Base-by-base conservation (phyloP, 2,329 filamentous ascomycete species). In the Aspergillus eucalypticola region DNA sequence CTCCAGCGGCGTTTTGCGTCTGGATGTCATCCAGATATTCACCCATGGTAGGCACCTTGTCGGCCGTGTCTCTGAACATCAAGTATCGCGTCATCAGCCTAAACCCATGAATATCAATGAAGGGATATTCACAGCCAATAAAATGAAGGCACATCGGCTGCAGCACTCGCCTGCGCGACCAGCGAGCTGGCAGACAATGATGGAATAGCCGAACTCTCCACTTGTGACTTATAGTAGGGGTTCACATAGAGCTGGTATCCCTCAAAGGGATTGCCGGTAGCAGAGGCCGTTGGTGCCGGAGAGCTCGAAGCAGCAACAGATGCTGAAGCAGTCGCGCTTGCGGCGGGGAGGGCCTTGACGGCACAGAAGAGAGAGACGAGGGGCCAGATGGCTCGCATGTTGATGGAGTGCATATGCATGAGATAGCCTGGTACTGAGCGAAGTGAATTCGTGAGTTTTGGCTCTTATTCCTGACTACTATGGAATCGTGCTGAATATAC, bases 191-290 rank as follows among this genome's bases (percentile, higher is more conserved):
- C 81, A 8, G 83, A 83, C 61, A 91, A 75, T 15, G 83, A 84
- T 8, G 88, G 88, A 19, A 90, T 82, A 7, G 88, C 88, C 17
- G 82, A 75, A 38, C 71, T 81, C 58, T 79, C 78, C 38, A 84
- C 78, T 64, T 84, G 82, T 3, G 81, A 81, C 3, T 82, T 76
- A 69, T 84, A 84, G 72, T 81, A 83, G 3, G 81, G 76, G 65
- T 84, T 84, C 29, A 77, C 79, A 61, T 83, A 84, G 50, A 82
- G 77, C 60, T 80, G 74, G 60, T 81, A 78, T 19, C 81, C 82
- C 8, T 73, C 73, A 60, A 84, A 83, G 0, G 81, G 80, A 66
- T 84, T 84, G 29, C 85, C 86, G 13, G 80, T 61, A 32, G 67
- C 56, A 11, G 62, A 54, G 8, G 65, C 66, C 2, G 68, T 64